Evolutionary conservation across 2,329 filamentous ascomycete genomes (phyloP).

Genomic region (Neodidymelliopsis sp.): DNA sequence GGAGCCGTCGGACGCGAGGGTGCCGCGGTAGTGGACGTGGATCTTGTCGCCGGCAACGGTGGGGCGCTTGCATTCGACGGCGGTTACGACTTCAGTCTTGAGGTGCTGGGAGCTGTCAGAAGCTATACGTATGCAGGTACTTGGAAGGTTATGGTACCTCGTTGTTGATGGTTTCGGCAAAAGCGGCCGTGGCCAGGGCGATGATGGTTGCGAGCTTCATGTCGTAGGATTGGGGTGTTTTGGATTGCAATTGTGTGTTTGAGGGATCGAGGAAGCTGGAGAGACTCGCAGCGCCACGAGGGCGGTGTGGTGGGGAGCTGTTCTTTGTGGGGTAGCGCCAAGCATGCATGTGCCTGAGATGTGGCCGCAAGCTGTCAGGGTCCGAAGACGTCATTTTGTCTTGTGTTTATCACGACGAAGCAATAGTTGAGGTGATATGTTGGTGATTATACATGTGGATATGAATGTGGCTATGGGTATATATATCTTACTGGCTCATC

Average conservation of each 20-base stretch:
- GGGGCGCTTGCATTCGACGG: slow-evolving; percentile 81
- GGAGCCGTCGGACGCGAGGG: slow-evolving; percentile 72
- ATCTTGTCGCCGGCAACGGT: slow-evolving; percentile 74
- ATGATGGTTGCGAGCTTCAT: slow-evolving; percentile 59
- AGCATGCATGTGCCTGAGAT: slow-evolving; percentile 6
- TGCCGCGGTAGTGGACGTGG: slow-evolving; percentile 84
- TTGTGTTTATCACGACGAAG: no score
- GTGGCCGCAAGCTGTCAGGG: slow-evolving; percentile 12
- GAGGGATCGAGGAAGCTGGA: slow-evolving; percentile 1
- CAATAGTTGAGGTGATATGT: no score
- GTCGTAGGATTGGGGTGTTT: slow-evolving; percentile 16
- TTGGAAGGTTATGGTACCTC: slow-evolving; percentile 24
- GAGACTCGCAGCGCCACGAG: slow-evolving; percentile 2
- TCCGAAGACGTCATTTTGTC: slow-evolving; percentile 9
- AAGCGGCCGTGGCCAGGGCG: slow-evolving; percentile 58
- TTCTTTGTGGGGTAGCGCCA: slow-evolving; percentile 17
- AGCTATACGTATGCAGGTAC: slow-evolving; percentile 5
- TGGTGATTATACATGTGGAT: no score
- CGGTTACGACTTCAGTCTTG: slow-evolving; percentile 77
- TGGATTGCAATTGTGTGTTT: slow-evolving; percentile 4
- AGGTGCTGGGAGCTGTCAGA: slow-evolving; percentile 60
- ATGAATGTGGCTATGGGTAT: no score
- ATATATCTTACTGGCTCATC: no score
- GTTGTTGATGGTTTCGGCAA: slow-evolving; percentile 44
- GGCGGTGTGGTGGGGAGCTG: slow-evolving; percentile 18